Conservation (phyloP, 305 asterid genomes). For the Fraxinus baroniana region DNA sequence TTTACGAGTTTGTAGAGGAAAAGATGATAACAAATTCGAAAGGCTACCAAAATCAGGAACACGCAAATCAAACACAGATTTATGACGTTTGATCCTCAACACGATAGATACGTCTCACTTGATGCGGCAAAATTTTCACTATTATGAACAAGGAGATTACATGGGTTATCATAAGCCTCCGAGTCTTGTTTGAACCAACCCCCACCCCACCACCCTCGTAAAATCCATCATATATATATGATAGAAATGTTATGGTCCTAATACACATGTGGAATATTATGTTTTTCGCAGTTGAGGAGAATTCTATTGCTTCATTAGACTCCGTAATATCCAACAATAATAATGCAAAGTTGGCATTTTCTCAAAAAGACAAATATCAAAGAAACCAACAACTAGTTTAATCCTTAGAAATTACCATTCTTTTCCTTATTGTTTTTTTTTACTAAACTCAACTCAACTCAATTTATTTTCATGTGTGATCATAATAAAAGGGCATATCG, state of each 20-base stretch:
- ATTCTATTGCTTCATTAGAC: not conserved
- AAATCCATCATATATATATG: not conserved
- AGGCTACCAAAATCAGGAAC: not conserved
- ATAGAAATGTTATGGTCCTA: not conserved
- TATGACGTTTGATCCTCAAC: not conserved
- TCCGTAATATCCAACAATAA: not conserved
- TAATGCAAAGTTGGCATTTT: not conserved
- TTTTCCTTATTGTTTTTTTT: no score
- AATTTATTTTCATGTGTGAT: no score
- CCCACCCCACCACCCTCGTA: not conserved
- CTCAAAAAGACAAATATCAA: not conserved
- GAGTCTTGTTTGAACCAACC: not conserved
- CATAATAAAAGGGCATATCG: no score
- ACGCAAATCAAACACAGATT: not conserved
- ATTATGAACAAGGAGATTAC: not conserved
- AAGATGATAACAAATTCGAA: not conserved
- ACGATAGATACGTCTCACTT: not conserved
- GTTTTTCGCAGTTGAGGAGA: not conserved
- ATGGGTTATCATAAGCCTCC: not conserved
- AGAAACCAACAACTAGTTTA: not conserved
- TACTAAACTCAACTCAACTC: no score
- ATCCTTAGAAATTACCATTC: not conserved
- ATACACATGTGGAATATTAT: not conserved
- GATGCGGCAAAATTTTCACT: not conserved
- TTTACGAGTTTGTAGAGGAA: not conserved